These are phyloP conservation scores for Sanguinoderma infundibulare DNA, from an alignment of 1,284 basidiomycete genomes.

Conservation along the genomic window DNA sequence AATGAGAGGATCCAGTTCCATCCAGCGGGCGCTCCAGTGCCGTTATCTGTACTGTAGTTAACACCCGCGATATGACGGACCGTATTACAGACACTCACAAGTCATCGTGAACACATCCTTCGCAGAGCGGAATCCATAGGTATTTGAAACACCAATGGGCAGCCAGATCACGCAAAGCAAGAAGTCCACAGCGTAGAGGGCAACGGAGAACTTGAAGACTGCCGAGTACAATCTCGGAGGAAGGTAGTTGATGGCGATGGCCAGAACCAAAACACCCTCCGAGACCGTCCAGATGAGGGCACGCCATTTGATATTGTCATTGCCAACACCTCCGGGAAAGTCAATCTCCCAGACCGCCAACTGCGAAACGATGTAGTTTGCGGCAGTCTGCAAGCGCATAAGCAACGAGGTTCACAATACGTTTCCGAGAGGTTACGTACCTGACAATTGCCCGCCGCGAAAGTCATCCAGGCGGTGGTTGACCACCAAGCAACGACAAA, in stretches of 20 bases:
- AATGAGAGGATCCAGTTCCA: slow-evolving; percentile 90
- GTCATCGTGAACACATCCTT: slow-evolving; percentile 81
- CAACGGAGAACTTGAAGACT: slow-evolving; percentile 76
- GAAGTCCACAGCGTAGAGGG: slow-evolving; percentile 81
- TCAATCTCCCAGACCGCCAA: slow-evolving; percentile 78
- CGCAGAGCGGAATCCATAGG: slow-evolving; percentile 81
- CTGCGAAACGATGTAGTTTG: slow-evolving; percentile 85
- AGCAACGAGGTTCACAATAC: not conserved
- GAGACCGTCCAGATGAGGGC: slow-evolving; percentile 82
- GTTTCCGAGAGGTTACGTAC: slow-evolving; percentile 40
- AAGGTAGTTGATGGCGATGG: slow-evolving; percentile 82
- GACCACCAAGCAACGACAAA: slow-evolving; percentile 92
- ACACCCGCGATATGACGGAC: not conserved
- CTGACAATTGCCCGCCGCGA: slow-evolving; percentile 82
- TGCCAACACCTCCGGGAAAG: slow-evolving; percentile 76
- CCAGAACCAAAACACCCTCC: slow-evolving; percentile 67
- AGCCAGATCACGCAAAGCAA: slow-evolving; percentile 87
- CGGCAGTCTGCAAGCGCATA: slow-evolving; percentile 59
- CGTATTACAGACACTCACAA: slow-evolving; percentile 52
- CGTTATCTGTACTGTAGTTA: slow-evolving; percentile 63
- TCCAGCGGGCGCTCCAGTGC: slow-evolving; percentile 79
- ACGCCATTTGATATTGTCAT: slow-evolving; percentile 80
- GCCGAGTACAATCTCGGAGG: slow-evolving; percentile 74
- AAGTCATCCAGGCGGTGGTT: slow-evolving; percentile 90
- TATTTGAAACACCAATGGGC: slow-evolving; percentile 82